Evolutionary conservation across 371 early-diverging fungal species (phyloP), one percentile per base, ranked within the genome.

Genomic region (Apophysomyces ossiformis): DNA sequence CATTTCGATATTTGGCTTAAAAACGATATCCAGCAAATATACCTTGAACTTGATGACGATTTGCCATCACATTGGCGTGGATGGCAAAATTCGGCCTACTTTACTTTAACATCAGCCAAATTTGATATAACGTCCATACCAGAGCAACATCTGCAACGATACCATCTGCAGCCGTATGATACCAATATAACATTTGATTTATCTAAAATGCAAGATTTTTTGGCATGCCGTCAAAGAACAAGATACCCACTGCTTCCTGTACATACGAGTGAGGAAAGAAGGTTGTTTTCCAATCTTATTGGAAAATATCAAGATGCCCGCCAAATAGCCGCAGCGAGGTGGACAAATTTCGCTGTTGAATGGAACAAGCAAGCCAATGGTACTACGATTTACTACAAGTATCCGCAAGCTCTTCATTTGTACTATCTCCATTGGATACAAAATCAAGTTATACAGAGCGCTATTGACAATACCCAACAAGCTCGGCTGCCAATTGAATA

Each of bases 281-380:
- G 6, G 15, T n/a, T 46, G n/a, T 46, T 46, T n/a, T 46, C 46
- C n/a, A 9, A n/a, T 16, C 16, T 46, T n/a, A 16, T 46, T n/a
- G 6, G 6, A 46, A 46, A 16, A 0, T 46, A 46, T n/a, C 2
- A 46, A 46, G 46, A 16, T 46, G 46, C 4, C 0, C 46, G 4
- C 13, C 46, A 46, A n/a, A 2, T 46, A 0, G 13, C n/a, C 46
- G n/a, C n/a, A 12, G 4, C 2, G 1, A 46, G 8, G 4, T 46
- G 26, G 21, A 50, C 12, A 2, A 16, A 45, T 45, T 2, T 45
- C 6, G 7, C 45, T 5, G 45, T 11, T 5, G 0, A 45, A 45
- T 45, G 45, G 45, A 45, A 45, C 45, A 6, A 45, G 45, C 45
- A 45, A 12, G 45, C 45, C 11, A 45, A 45, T 45, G 45, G 45